These are phyloP conservation scores for Cornus florida DNA, from an alignment of 148 eudicot species.

Conservation along the genomic window DNA sequence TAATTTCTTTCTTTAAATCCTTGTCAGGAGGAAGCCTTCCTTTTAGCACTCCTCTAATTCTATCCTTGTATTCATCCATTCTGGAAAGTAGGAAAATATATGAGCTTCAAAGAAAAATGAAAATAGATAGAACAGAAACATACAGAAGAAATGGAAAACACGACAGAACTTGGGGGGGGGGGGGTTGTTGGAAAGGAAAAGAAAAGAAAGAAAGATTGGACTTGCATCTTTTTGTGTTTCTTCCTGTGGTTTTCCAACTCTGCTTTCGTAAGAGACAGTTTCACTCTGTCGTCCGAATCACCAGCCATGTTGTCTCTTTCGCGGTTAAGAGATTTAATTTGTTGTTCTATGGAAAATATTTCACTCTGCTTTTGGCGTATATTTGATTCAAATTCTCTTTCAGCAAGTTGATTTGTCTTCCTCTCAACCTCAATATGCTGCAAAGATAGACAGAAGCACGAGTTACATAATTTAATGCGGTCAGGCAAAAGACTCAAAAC, in stretches of 20 bases:
- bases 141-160: neutral
- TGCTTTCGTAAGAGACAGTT: slow-evolving; percentile 57
- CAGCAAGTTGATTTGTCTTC: slow-evolving; percentile 53
- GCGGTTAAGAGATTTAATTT: slow-evolving; percentile 52
- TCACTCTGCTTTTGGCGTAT: slow-evolving; percentile 47
- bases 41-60: slow-evolving; percentile 74
- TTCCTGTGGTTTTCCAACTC: slow-evolving; percentile 63
- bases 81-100: slow-evolving; percentile 43
- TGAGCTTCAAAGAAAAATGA: slow-evolving; percentile 23
- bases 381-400: slow-evolving; percentile 44
- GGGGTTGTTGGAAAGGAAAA: neutral
- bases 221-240: slow-evolving; percentile 77
- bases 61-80: slow-evolving; percentile 77
- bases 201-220: slow-evolving; percentile 20
- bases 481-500: neutral
- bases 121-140: slow-evolving; percentile 1
- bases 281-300: slow-evolving; percentile 72
- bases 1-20: slow-evolving; percentile 69
- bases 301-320: slow-evolving; percentile 55
- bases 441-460: slow-evolving; percentile 10
- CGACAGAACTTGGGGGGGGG: neutral
- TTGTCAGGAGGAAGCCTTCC: slow-evolving; percentile 87
- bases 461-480: neutral
- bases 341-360: slow-evolving; percentile 33
- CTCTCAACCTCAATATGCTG: slow-evolving; percentile 70